Percentiles rank a stretch among this genome's conserved stretches.
These are phyloP conservation scores for Artemisia tridentata DNA, from an alignment of 129 eudicot genomes.

Conservation along the genomic window DNA sequence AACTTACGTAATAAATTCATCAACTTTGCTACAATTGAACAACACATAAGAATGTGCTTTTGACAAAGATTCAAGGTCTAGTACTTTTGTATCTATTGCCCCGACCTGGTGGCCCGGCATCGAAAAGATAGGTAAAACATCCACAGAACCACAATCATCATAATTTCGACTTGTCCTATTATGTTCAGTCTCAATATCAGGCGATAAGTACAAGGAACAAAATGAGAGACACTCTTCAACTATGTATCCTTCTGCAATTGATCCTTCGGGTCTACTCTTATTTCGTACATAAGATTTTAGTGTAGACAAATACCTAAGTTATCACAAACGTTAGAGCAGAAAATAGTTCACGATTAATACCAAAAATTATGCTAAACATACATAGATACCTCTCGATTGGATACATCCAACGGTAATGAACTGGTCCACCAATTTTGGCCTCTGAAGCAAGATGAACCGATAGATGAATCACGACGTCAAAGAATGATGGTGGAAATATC, in stretches of 20 bases:
- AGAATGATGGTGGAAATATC: no score
- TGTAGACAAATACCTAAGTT: conserved; percentile 12
- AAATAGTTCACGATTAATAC: not conserved
- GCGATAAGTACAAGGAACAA: not conserved
- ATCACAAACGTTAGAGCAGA: not conserved
- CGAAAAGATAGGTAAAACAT: not conserved
- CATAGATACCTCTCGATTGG: conserved; percentile 13
- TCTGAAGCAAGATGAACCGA: conserved; percentile 19
- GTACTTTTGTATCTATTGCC: no score
- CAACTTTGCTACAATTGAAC: no score
- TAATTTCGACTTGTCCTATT: not conserved
- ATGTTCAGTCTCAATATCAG: not conserved
- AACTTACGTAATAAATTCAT: no score
- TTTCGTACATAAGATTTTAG: conserved; percentile 21
- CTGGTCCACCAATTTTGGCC: conserved; percentile 11
- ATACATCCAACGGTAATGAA: conserved; percentile 20
- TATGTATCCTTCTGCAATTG: conserved; percentile 21
- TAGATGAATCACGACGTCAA: conserved; percentile 33
- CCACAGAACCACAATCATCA: not conserved
- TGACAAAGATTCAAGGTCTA: no score
- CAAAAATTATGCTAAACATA: not conserved
- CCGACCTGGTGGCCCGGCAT: no score
- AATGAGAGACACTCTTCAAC: not conserved
- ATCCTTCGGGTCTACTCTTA: conserved; percentile 28
- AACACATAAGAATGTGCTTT: no score